Base-by-base conservation (phyloP, 108 stramenopile genomes). In the Asterionellopsis glacialis region DNA sequence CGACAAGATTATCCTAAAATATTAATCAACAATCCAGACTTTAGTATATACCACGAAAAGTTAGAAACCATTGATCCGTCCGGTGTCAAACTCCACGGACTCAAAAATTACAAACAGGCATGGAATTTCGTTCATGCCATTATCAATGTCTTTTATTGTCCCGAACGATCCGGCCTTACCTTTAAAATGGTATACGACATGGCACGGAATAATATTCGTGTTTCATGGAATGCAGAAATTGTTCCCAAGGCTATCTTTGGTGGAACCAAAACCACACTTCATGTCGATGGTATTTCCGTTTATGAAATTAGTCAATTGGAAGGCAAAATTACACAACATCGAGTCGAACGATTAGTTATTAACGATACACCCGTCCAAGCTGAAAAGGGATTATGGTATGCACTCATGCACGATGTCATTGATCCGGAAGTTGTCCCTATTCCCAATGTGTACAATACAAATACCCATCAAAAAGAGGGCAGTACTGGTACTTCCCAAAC, bases 211-310 rank as follows among this genome's bases (percentile, higher is more conserved):
- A 75, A 79, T 57, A 88, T 91, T 57, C 73, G 90, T 27, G 76
- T 91, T n/a, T 79, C 76, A 41, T 91, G 90, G 90, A 85, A 91
- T 50, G 86, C 85, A 19, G 71, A 84, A 60, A 75, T 91, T 1
- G 75, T 91, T 15, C 90, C 90, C 38, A 80, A 77, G 48, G 69
- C 74, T 19, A 75, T 87, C 58, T 85, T 83, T 61, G 84, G 84
- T 14, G 86, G 86, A 13, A 60, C 57, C 11, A 69, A 80, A 3
- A 79, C 78, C 43, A 80, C 66, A 0, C 65, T 88, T 19, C 79
- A 88, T 64, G 86, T 91, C 28, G 90, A 91, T 45, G 90, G 86
- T 22, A 91, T 88, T 58, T 77, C 75, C 45, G 86, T 88, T 21
- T 91, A 91, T 49, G 83, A 91, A 55, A 25, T 91, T 14, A 73